phyloP scores from a whole-genome alignment of 257 asterid genomes.

The Apocynum venetum region DNA sequence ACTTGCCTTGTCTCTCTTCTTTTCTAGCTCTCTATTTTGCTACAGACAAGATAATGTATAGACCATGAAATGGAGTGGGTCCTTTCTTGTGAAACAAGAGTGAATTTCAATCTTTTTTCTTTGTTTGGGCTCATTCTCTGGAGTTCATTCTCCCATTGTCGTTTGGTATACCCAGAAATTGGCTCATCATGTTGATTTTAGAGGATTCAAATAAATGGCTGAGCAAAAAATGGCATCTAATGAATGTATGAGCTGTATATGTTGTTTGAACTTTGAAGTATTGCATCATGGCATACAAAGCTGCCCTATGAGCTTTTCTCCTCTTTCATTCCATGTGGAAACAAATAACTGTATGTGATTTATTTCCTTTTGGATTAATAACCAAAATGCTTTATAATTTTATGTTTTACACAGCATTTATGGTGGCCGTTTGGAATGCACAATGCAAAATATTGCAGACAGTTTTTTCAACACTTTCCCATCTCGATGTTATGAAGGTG shows the following conservation, averaged over 20 bases:
- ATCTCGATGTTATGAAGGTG: constrained; percentile 61
- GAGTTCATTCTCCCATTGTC: no score
- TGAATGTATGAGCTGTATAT: neutral
- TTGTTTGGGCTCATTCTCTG: neutral
- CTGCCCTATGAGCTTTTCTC: neutral
- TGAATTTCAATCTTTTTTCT: neutral
- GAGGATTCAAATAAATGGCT: neutral
- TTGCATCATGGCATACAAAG: neutral
- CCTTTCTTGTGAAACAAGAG: neutral
- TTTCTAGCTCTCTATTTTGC: neutral
- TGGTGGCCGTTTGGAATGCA: constrained; percentile 97
- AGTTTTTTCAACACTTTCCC: constrained; percentile 57
- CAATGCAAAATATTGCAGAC: constrained; percentile 98
- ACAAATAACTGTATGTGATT: neutral
- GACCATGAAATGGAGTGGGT: neutral
- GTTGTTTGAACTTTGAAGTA: neutral
- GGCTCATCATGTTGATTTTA: neutral
- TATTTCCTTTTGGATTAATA: neutral
- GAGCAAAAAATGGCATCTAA: neutral
- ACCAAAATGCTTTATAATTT: constrained; percentile 7
- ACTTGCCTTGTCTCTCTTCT: neutral
- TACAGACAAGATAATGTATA: neutral
- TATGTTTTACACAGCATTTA: constrained; percentile 50
- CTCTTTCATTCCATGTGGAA: constrained; percentile 4
- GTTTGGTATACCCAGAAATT: neutral